Evolutionary conservation across 1,284 basidiomycete genomes (phyloP).

Genomic region (Phlebopus sp.): DNA sequence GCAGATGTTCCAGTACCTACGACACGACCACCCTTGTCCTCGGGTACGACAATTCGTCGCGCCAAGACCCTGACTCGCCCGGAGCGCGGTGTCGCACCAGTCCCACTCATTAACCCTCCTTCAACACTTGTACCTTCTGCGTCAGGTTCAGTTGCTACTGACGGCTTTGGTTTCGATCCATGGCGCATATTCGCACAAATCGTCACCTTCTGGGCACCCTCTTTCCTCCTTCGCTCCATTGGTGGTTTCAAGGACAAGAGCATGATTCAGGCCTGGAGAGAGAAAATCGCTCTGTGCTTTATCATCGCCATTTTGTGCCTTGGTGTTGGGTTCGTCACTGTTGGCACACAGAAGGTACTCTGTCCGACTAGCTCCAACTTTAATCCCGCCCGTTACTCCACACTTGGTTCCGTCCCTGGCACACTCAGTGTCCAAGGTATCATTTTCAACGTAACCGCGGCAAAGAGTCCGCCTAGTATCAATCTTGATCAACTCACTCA

Average conservation of each 20-base stretch:
- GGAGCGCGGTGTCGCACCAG: slow-evolving; percentile 90
- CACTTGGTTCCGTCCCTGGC: slow-evolving; percentile 55
- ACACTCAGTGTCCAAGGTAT: slow-evolving; percentile 79
- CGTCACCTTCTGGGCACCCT: slow-evolving; percentile 91
- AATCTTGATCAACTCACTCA: slow-evolving; percentile 59
- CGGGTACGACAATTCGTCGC: slow-evolving; percentile 66
- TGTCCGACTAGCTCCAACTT: slow-evolving; percentile 70
- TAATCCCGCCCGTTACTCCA: slow-evolving; percentile 65
- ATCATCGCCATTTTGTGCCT: slow-evolving; percentile 80
- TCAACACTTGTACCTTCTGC: slow-evolving; percentile 40
- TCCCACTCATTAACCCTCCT: slow-evolving; percentile 87
- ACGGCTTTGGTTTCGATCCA: slow-evolving; percentile 52
- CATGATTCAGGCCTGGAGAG: slow-evolving; percentile 92
- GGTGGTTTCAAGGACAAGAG: slow-evolving; percentile 81
- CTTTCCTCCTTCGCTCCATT: slow-evolving; percentile 67
- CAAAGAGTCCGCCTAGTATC: slow-evolving; percentile 49
- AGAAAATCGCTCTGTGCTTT: slow-evolving; percentile 93
- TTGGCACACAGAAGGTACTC: slow-evolving; percentile 90
- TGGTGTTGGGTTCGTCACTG: slow-evolving; percentile 87
- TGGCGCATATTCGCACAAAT: slow-evolving; percentile 84
- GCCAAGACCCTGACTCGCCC: slow-evolving; percentile 96
- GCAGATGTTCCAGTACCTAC: slow-evolving; percentile 71
- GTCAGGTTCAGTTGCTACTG: slow-evolving; percentile 29
- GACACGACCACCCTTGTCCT: slow-evolving; percentile 50
- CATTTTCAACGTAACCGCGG: slow-evolving; percentile 72